Percentiles rank a stretch among this genome's conserved stretches.
Evolutionary conservation across 345 rosid species (phyloP).

Genomic region (Firmiana major): DNA sequence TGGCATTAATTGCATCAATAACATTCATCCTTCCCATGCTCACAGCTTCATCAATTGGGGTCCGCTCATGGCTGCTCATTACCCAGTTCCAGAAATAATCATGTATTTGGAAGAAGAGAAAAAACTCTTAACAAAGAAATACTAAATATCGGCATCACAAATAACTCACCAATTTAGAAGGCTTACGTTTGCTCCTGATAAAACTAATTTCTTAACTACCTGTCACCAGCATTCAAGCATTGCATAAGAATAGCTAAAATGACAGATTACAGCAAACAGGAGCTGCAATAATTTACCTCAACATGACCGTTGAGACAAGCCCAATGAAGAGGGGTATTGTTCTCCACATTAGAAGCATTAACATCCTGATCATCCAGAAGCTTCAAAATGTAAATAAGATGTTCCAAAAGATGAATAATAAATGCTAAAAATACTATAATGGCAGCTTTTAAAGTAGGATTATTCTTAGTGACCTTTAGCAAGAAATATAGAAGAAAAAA

Average conservation of each 20-base stretch:
- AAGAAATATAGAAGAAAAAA: not conserved
- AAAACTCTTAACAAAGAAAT: not conserved
- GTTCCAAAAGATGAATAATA: not conserved
- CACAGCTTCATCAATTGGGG: constrained; percentile 81
- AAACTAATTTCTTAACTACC: constrained; percentile 74
- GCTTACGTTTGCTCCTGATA: constrained; percentile 74
- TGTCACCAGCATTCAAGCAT: constrained; percentile 25
- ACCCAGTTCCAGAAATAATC: constrained; percentile 14
- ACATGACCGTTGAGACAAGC: constrained; percentile 84
- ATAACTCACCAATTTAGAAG: constrained; percentile 56
- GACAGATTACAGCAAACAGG: not conserved
- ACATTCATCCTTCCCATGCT: constrained; percentile 61
- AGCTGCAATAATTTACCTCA: constrained; percentile 45
- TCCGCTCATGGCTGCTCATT: constrained; percentile 64
- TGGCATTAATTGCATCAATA: constrained; percentile 56
- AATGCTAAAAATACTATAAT: not conserved
- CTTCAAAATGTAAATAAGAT: constrained; percentile 5
- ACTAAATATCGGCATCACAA: not conserved
- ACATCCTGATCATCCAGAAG: constrained; percentile 48
- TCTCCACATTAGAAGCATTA: constrained; percentile 66
- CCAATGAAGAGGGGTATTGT: constrained; percentile 86
- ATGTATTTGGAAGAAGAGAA: not conserved
- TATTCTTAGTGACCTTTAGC: not conserved
- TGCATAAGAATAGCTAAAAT: not conserved
- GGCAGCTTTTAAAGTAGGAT: not conserved